These are phyloP conservation scores for Westerdykella ornata DNA, from an alignment of 2,329 filamentous ascomycete species.

Conservation along the genomic window DNA sequence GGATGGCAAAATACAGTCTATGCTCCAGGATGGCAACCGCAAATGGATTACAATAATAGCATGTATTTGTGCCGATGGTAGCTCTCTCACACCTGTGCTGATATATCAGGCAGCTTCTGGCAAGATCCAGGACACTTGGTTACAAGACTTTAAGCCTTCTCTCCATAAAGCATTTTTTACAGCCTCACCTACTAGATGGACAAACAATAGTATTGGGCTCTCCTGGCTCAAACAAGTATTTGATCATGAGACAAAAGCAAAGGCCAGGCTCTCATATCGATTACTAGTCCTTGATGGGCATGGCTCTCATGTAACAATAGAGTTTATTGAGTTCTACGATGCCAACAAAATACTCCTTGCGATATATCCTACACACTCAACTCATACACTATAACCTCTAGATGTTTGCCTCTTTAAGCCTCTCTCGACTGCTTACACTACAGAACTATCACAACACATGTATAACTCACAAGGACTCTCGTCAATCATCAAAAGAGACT, in stretches of 20 bases:
- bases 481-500: neutral
- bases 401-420: too few species aligned
- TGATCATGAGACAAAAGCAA: slow-evolving; percentile 4
- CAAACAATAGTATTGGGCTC: slow-evolving; percentile 6
- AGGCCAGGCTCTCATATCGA: slow-evolving; percentile 4
- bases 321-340: slow-evolving; percentile 12
- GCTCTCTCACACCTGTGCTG: slow-evolving; percentile 4
- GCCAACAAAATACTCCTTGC: slow-evolving; percentile 4
- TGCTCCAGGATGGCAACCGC: slow-evolving; percentile 1
- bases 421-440: neutral
- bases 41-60: slow-evolving; percentile 5
- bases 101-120: slow-evolving; percentile 6
- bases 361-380: slow-evolving; percentile 1
- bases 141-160: neutral
- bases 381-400: slow-evolving; percentile 3
- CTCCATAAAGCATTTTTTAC: slow-evolving; percentile 1
- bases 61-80: too few species aligned
- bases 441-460: neutral
- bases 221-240: slow-evolving; percentile 7
- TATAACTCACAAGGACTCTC: slow-evolving; percentile 1
- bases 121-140: slow-evolving; percentile 3
- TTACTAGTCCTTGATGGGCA: slow-evolving; percentile 11
- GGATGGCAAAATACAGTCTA: neutral
- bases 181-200: slow-evolving; percentile 10
- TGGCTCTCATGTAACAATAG: slow-evolving; percentile 8